phyloP scores from a whole-genome alignment of 2,329 filamentous ascomycete genomes.

The Fusarium lyarnte region DNA sequence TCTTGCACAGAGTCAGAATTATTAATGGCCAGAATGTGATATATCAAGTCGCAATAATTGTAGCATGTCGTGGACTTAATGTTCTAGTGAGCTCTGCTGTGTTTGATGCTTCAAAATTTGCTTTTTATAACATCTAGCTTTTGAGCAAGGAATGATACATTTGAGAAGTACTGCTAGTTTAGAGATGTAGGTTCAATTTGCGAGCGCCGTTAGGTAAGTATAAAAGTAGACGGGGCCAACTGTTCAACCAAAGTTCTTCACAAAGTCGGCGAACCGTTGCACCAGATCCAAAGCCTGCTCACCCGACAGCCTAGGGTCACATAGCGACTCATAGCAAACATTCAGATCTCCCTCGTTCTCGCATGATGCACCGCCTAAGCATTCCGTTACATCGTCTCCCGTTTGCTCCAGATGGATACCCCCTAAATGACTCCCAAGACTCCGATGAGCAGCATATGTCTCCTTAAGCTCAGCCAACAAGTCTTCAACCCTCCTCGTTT shows the following conservation, averaged over 20 bases:
- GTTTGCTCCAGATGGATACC: neutral
- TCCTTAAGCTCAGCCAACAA: neutral
- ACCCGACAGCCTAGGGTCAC: neutral
- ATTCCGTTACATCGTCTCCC: neutral
- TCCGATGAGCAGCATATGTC: neutral
- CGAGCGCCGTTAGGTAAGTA: rapidly evolving
- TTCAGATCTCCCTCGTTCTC: neutral
- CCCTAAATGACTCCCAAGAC: neutral
- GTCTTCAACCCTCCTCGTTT: neutral
- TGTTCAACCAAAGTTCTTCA: neutral
- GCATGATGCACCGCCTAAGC: neutral
- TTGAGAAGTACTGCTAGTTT: rapidly evolving
- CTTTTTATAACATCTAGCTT: neutral
- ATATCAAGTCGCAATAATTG: too few relatives aligned
- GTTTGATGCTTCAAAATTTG: rapidly evolving
- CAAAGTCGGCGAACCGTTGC: neutral
- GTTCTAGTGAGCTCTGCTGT: neutral
- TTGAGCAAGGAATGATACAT: rapidly evolving
- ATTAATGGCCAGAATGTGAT: rapidly evolving
- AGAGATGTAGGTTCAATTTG: neutral
- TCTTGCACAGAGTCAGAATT: too few relatives aligned
- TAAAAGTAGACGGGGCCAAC: neutral
- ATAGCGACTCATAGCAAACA: neutral
- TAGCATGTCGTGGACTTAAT: too few relatives aligned
- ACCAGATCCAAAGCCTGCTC: neutral